Conservation (phyloP, 2,329 filamentous ascomycete genomes). For the Cercospora beticola region DNA sequence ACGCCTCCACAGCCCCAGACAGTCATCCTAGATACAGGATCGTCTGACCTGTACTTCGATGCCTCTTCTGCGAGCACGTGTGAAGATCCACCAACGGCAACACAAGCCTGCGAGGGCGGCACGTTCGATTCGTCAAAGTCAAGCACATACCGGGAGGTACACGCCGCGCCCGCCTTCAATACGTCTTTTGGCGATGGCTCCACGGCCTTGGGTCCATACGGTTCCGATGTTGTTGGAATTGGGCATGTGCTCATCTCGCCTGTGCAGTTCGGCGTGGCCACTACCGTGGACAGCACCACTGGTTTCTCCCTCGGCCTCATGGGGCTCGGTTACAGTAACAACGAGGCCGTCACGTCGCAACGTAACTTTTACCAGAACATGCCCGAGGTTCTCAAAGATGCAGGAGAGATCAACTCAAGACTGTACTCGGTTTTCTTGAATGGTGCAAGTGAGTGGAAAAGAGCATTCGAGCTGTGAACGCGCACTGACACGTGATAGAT, state of each 20-base stretch:
- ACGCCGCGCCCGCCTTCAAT: conserved; percentile 31
- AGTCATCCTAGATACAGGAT: conserved; percentile 39
- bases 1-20: conserved; percentile 36
- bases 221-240: conserved; percentile 32
- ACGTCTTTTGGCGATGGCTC: conserved; percentile 34
- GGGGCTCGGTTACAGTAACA: conserved; percentile 35
- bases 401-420: conserved; percentile 35
- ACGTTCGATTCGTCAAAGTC: conserved; percentile 32
- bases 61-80: conserved; percentile 31
- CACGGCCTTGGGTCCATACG: conserved; percentile 32
- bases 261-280: conserved; percentile 37
- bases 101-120: conserved; percentile 34
- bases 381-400: conserved; percentile 32
- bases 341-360: conserved; percentile 28
- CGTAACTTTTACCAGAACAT: conserved; percentile 36
- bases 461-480: too few relatives aligned
- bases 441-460: conserved; percentile 19
- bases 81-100: conserved; percentile 11
- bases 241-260: conserved; percentile 32
- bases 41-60: conserved; percentile 37
- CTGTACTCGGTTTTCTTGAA: conserved; percentile 39
- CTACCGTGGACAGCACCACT: conserved; percentile 30
- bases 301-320: conserved; percentile 36
- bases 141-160: conserved; percentile 31
- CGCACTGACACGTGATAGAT: not conserved